phyloP scores from a whole-genome alignment of 495 filamentous ascomycete genomes.

The Hypoxylon rickii region DNA sequence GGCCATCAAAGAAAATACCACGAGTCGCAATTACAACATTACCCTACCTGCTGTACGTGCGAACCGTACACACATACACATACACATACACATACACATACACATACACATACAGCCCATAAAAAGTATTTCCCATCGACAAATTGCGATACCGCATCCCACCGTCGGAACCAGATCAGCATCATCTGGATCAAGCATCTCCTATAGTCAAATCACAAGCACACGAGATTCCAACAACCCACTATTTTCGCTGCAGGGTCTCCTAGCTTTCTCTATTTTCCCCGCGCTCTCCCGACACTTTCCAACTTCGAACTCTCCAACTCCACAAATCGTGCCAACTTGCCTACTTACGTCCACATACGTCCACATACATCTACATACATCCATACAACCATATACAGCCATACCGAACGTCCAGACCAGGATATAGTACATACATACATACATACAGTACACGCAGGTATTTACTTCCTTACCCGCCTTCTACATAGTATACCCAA shows the following conservation, averaged over 20 bases:
- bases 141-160: constrained; percentile 1
- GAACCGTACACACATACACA: too few relatives aligned
- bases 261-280: constrained; percentile 11
- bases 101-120: constrained; percentile 15
- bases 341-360: background rate
- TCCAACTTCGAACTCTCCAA: constrained; percentile 31
- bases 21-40: too few relatives aligned
- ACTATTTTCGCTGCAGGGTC: constrained; percentile 34
- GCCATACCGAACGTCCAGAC: too few relatives aligned
- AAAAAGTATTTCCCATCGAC: constrained; percentile 17
- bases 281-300: constrained; percentile 28
- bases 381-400: too few relatives aligned
- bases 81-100: background rate
- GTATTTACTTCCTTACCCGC: background rate
- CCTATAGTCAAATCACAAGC: constrained; percentile 22
- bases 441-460: background rate
- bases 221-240: constrained; percentile 12
- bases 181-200: constrained; percentile 28
- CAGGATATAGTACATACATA: background rate
- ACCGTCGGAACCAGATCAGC: background rate
- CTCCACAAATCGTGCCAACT: background rate
- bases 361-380: background rate
- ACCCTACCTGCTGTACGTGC: too few relatives aligned
- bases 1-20: too few relatives aligned
- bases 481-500: too few relatives aligned